phyloP scores from a whole-genome alignment of 1,284 basidiomycete genomes.

The Pholiota adiposa region DNA sequence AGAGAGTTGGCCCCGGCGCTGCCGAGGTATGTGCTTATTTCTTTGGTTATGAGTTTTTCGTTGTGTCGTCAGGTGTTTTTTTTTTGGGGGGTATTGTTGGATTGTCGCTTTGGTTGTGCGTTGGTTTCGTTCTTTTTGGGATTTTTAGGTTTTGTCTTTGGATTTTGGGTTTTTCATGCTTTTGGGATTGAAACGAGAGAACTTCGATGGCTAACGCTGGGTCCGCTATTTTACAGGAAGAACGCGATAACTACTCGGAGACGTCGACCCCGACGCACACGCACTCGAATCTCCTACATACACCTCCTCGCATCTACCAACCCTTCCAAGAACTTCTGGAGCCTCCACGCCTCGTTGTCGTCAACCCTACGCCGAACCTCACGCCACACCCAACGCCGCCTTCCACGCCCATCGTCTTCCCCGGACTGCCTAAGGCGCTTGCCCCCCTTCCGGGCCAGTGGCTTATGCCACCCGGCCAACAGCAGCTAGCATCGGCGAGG shows the following conservation, averaged over 20 bases:
- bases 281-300: not conserved
- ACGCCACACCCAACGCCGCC: conserved; percentile 45
- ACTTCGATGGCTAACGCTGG: not conserved
- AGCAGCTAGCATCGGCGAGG: not conserved
- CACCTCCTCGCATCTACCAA: not conserved
- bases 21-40: not conserved
- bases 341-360: conserved; percentile 38
- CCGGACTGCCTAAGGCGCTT: conserved; percentile 3
- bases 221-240: not conserved
- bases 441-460: conserved; percentile 8
- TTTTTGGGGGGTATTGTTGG: not conserved
- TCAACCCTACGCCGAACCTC: conserved; percentile 41
- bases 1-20: not conserved
- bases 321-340: conserved; percentile 8
- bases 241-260: not conserved
- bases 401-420: conserved; percentile 31
- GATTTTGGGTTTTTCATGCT: not conserved
- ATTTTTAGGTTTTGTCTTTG: not conserved
- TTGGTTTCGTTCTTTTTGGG: no score
- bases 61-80: not conserved
- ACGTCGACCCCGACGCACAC: not conserved
- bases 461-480: conserved; percentile 14
- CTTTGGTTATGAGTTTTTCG: not conserved
- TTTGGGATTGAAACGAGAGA: not conserved
- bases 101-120: no score